Percentiles rank a stretch among this genome's conserved stretches.
phyloP scores from a whole-genome alignment of 176 grass and related monocot species.

The Cenchrus purpureus region DNA sequence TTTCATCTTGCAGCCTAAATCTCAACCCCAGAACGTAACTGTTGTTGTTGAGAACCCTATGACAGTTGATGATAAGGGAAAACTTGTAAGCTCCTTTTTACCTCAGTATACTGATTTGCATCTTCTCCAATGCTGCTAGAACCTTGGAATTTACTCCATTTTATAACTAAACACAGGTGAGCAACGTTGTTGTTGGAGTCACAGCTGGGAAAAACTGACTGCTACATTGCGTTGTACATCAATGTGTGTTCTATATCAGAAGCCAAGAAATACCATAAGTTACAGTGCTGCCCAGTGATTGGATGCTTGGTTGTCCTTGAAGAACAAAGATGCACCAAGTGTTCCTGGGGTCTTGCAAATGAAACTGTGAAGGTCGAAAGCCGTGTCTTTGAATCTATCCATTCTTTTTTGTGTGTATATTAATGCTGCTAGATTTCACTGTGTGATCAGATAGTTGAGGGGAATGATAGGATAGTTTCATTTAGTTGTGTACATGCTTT shows the following conservation, averaged over 20 bases:
- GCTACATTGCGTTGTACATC: not conserved
- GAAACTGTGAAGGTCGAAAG: slow-evolving; percentile 26
- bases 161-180: slow-evolving; percentile 66
- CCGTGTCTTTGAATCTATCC: slow-evolving; percentile 33
- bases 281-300: slow-evolving; percentile 14
- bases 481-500: not conserved
- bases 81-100: slow-evolving; percentile 68
- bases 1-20: slow-evolving; percentile 58
- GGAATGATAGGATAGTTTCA: slow-evolving; percentile 7
- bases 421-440: slow-evolving; percentile 17
- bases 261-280: slow-evolving; percentile 24
- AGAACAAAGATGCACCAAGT: slow-evolving; percentile 21
- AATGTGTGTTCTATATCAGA: slow-evolving; percentile 34
- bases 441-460: not conserved
- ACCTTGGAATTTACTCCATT: not conserved
- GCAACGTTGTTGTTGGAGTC: slow-evolving; percentile 90
- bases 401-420: slow-evolving; percentile 45
- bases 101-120: not conserved
- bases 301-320: slow-evolving; percentile 25
- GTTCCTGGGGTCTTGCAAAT: slow-evolving; percentile 10
- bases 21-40: slow-evolving; percentile 70
- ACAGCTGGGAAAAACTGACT: slow-evolving; percentile 73
- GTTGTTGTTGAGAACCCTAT: slow-evolving; percentile 97
- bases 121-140: not conserved
- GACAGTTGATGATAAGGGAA: slow-evolving; percentile 89